Evolutionary conservation across 257 asterid genomes (phyloP).

Genomic region (Solanum acaule): DNA sequence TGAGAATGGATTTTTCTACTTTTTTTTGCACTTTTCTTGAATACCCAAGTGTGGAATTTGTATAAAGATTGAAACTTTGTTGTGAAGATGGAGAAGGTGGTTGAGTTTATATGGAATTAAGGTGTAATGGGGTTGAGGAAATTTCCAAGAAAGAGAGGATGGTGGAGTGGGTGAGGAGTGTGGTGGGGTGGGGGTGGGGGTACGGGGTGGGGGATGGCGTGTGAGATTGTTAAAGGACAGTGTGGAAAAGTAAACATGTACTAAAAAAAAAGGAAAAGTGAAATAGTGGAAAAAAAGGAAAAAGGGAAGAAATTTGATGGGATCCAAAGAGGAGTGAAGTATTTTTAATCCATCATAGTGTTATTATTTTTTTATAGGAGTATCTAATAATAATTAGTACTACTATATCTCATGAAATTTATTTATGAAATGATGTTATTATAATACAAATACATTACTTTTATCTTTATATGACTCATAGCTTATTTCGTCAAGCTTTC

Average conservation of each 20-base stretch:
- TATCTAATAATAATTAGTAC: neutral
- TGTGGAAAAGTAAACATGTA: conserved; percentile 10
- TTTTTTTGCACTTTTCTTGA: neutral
- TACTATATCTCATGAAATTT: neutral
- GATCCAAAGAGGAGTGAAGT: neutral
- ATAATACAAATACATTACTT: neutral
- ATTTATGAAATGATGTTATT: neutral
- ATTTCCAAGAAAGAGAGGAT: neutral
- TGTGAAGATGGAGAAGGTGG: neutral
- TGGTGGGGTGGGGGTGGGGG: neutral
- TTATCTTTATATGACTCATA: neutral
- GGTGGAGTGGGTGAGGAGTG: conserved; percentile 12
- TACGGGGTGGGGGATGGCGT: conserved; percentile 31
- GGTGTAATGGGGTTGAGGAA: conserved; percentile 6
- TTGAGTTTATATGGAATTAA: neutral
- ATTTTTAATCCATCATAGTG: neutral
- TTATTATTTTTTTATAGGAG: neutral
- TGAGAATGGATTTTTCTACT: neutral
- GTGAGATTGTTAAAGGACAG: conserved; percentile 52
- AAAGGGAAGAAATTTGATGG: conserved; percentile 6
- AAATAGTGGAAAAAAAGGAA: neutral
- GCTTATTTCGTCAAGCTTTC: neutral
- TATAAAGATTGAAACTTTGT: neutral
- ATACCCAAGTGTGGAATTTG: neutral
- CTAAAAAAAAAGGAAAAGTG: neutral